Evolutionary conservation across 805 yeast genomes (phyloP), one percentile per base, ranked within the genome.

Genomic region (Metschnikowia continentalis): DNA sequence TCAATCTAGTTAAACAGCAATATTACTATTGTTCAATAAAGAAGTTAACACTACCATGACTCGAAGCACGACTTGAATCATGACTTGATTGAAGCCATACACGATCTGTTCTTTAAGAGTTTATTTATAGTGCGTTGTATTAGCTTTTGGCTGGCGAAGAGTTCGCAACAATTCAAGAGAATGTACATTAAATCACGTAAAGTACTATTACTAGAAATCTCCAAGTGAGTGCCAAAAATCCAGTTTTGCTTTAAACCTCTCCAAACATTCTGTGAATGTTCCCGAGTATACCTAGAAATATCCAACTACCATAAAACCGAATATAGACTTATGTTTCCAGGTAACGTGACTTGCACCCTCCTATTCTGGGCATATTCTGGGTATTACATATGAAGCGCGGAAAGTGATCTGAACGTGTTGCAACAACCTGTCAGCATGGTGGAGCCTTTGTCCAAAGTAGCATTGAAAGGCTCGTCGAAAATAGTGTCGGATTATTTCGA

Each of bases 401-500:
- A 41, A 42, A n/a, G n/a, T 33, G 22, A 40, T 15, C 13, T 26
- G 15, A n/a, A 35, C 47, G 47, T n/a, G 47, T 35, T 44, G 47
- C 47, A 26, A 32, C 42, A 19, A 38, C 40, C 13, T 33, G 6
- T 22, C 17, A 44, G 11, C 13, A 54, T 51, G 56, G 51, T 54
- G 6, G 60, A 57, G 49, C 36, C 58, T 23, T 52, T 55, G 35
- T 64, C 74, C 32, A 77, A 80, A 59, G 63, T 82, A 49, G 82
- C 90, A 2, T 67, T 88, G 41, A 83, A 83, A 59, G 97, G 96
- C 11, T 86, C 95, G 0, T 82, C 95, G 10, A 81, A 83, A 54
- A 75, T 81, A 0, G 89, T 90, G 0, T 80, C 92, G 0, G 97
- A 90, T 67, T 90, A 88, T 68, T 88, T 91, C 60, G 87, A 88